Base-by-base conservation (phyloP, 1,284 basidiomycete species). In the Leccinum pallidistipes region DNA sequence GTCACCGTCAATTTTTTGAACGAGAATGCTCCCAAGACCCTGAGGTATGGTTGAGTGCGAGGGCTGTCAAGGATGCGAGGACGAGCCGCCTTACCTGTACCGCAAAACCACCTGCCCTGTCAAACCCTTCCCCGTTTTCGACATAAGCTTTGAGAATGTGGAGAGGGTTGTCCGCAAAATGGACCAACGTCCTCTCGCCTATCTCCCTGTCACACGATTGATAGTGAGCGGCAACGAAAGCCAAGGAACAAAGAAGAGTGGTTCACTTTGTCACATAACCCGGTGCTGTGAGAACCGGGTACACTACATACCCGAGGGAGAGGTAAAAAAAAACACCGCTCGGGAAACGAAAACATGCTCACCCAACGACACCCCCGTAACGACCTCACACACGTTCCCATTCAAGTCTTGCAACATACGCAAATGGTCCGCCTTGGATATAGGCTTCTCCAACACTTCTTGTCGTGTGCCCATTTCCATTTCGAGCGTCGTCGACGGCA, bases 91-190 rank as follows among this genome's bases (percentile, higher is more conserved):
- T 59, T 66, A 93, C 94, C 82, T 98, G 97, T 53, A 97, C 88
- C 3, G 95, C 95, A 73, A 98, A 98, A 0, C 97, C 97, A 4
- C 96, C 97, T 0, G 96, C 96, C 21, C 95, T 84, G 71, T 97
- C 94, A 53, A 90, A 74, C 0, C 97, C 97, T 76, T 99, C 97
- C 1, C 89, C 91, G 57, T 85, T 91, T 36, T 95, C 89, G 34
- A 90, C 94, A 70, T 98, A 98, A 0, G 94, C 93, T 66, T 92
- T 73, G 12, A 98, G 78, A 7, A 94, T 71, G 36, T 86, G 76
- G 36, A 77, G 72, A 0, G 87, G 78, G 71, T 86, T 92, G 64
- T 95, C 89, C 10, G 84, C 82, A 73, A 96, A 96, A 68, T 92
- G 82, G 5, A 94, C 91, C 5, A 93, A 76, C 0, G 91, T 88